phyloP scores from a whole-genome alignment of 768 basidiomycete species.

The Chlorophyllum brunneum region DNA sequence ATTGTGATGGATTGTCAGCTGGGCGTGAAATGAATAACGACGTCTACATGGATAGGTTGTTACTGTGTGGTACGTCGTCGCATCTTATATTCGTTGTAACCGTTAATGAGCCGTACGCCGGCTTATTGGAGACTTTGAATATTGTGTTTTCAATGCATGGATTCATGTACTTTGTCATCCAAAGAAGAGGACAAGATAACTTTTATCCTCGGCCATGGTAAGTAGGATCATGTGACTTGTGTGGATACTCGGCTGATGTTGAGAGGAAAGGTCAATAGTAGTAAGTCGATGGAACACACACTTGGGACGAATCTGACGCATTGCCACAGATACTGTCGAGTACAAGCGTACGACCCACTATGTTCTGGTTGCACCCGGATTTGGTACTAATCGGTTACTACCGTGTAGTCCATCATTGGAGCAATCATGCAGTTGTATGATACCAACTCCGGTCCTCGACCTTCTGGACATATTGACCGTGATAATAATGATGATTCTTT shows the following conservation, averaged over 20 bases:
- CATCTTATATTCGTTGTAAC: neutral
- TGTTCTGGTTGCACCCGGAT: neutral
- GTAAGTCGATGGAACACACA: neutral
- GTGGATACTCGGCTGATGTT: neutral
- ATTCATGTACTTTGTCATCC: slow-evolving; percentile 3
- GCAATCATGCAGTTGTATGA: neutral
- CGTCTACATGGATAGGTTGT: neutral
- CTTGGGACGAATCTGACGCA: neutral
- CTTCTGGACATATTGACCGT: neutral
- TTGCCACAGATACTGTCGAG: too few relatives aligned
- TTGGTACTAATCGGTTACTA: neutral
- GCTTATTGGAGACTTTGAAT: slow-evolving; percentile 14
- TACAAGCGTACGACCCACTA: neutral
- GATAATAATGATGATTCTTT: slow-evolving; percentile 9
- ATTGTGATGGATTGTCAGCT: neutral
- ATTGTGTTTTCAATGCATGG: slow-evolving; percentile 9
- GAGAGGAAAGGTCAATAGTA: neutral
- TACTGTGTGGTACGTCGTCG: neutral
- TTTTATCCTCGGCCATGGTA: neutral
- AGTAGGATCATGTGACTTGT: neutral
- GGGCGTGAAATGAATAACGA: too few relatives aligned
- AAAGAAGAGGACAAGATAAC: neutral
- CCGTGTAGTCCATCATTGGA: neutral
- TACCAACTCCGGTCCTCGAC: neutral
- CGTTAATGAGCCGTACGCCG: neutral